phyloP scores from a whole-genome alignment of 768 basidiomycete genomes.

The Boletus sp. region DNA sequence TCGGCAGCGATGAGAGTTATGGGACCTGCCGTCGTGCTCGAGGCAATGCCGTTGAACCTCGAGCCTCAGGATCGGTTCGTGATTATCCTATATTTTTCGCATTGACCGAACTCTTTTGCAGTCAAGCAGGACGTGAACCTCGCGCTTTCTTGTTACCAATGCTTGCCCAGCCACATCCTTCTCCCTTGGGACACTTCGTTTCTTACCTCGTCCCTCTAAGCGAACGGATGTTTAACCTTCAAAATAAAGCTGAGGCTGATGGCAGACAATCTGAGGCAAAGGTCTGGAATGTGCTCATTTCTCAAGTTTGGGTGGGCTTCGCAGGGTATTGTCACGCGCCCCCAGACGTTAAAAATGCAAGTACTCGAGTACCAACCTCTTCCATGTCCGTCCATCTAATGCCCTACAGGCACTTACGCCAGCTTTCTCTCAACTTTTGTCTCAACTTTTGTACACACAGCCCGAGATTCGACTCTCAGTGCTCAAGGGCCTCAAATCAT shows the following conservation, averaged over 20 bases:
- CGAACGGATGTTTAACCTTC: constrained; percentile 87
- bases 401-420: constrained; percentile 62
- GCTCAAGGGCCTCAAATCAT: constrained; percentile 72
- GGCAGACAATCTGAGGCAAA: constrained; percentile 83
- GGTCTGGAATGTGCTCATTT: constrained; percentile 91
- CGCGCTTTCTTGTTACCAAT: constrained; percentile 91
- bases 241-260: constrained; percentile 74
- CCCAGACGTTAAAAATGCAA: constrained; percentile 68
- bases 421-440: constrained; percentile 84
- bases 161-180: constrained; percentile 75
- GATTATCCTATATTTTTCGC: background rate
- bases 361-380: constrained; percentile 9
- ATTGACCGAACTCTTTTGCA: constrained; percentile 29
- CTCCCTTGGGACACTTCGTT: constrained; percentile 82
- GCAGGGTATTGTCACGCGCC: constrained; percentile 87
- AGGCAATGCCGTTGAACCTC: constrained; percentile 79
- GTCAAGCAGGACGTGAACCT: constrained; percentile 73
- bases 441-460: constrained; percentile 90
- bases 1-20: constrained; percentile 80
- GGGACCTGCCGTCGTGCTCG: constrained; percentile 79
- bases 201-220: constrained; percentile 92
- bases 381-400: constrained; percentile 1
- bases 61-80: constrained; percentile 76
- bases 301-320: constrained; percentile 91
- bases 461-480: constrained; percentile 79